These are phyloP conservation scores for Sugiyamaella grinbergsii DNA, from an alignment of 1,139 yeast genomes.

Conservation along the genomic window DNA sequence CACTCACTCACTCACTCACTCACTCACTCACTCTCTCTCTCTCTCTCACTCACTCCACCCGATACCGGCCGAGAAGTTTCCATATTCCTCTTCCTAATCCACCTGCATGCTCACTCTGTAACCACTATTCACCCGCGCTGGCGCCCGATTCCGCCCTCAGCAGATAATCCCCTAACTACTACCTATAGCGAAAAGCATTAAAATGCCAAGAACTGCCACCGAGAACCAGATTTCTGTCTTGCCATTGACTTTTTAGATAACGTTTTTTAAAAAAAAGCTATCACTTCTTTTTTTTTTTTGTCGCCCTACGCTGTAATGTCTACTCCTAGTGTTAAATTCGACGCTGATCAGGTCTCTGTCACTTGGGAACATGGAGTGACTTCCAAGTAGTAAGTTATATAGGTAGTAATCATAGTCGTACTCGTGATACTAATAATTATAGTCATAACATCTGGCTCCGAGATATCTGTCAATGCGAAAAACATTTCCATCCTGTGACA, in stretches of 20 bases:
- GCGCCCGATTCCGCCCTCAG: neutral
- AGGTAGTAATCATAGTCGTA: neutral
- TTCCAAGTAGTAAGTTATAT: conserved; percentile 36
- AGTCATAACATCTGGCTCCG: conserved; percentile 65
- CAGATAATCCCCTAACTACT: neutral
- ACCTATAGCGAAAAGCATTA: neutral
- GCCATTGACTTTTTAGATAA: too few species aligned
- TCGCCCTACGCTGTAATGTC: too few species aligned
- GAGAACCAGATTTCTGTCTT: neutral
- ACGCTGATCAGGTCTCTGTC: conserved; percentile 36
- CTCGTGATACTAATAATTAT: conserved; percentile 3
- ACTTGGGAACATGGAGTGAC: conserved; percentile 41
- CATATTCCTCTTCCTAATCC: neutral
- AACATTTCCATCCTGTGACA: conserved; percentile 61
- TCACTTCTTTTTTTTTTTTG: too few species aligned
- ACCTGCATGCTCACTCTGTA: neutral
- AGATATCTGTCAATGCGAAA: conserved; percentile 67
- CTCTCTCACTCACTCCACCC: neutral
- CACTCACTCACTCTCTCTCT: too few species aligned
- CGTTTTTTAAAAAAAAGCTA: too few species aligned
- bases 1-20: too few species aligned
- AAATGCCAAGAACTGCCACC: neutral
- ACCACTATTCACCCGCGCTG: conserved; percentile 4
- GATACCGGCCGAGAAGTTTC: neutral
- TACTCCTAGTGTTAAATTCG: conserved; percentile 25